phyloP scores from a whole-genome alignment of 2,329 filamentous ascomycete species.

The Alternaria sp. region DNA sequence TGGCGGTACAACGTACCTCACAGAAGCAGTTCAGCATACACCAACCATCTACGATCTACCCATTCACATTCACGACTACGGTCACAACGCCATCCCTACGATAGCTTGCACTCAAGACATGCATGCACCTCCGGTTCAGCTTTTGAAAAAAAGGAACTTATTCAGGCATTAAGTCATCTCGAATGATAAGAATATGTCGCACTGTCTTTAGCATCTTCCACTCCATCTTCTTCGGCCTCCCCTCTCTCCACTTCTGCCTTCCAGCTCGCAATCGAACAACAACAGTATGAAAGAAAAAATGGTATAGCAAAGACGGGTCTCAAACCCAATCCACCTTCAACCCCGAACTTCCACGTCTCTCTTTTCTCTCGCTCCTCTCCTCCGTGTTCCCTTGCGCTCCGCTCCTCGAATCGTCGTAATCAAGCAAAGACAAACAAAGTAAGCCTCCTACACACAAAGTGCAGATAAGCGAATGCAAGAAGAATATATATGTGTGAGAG shows the following conservation, averaged over 20 bases:
- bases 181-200: neutral
- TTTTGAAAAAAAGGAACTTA: neutral
- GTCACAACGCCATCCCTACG: neutral
- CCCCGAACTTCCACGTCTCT: no score
- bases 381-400: neutral
- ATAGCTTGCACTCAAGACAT: neutral
- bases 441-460: neutral
- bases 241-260: no score
- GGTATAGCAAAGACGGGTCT: neutral
- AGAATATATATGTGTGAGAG: neutral
- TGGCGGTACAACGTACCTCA: no score
- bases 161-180: slow-evolving; percentile 1
- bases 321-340: neutral
- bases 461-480: neutral
- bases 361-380: no score
- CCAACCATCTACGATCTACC: no score
- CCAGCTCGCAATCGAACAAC: neutral
- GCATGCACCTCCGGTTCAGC: neutral
- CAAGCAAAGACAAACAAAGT: no score
- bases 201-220: neutral
- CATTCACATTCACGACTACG: no score
- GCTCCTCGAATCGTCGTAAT: no score
- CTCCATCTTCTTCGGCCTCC: neutral
- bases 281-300: neutral
- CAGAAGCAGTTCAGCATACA: no score